These are phyloP conservation scores for Zygoascus hellenicus DNA, from an alignment of 1,139 yeast genomes.

Conservation along the genomic window DNA sequence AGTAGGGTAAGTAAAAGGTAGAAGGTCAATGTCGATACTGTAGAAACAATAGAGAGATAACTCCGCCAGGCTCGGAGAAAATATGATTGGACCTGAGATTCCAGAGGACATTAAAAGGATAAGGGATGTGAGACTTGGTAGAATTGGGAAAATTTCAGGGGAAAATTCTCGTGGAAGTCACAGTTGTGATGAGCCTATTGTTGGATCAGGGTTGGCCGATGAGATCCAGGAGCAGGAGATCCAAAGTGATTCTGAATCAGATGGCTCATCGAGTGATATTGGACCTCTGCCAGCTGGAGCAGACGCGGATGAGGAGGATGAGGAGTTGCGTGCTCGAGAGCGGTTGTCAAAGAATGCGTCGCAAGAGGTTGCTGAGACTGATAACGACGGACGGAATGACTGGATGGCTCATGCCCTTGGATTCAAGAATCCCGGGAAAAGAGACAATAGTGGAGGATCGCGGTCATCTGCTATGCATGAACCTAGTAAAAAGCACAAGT, in stretches of 20 bases:
- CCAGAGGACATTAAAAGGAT: constrained; percentile 14
- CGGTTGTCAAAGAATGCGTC: constrained; percentile 11
- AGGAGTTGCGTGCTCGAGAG: constrained; percentile 14
- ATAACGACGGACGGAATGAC: constrained; percentile 9
- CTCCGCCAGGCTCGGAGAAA: neutral
- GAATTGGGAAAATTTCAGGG: neutral
- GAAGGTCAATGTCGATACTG: neutral
- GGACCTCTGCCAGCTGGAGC: constrained; percentile 16
- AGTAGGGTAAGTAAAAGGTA: constrained; percentile 1
- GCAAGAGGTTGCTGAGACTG: neutral
- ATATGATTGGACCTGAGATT: constrained; percentile 16
- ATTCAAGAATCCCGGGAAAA: neutral
- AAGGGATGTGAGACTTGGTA: constrained; percentile 6
- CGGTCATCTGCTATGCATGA: no score
- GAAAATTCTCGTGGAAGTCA: neutral
- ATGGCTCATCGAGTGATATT: constrained; percentile 14
- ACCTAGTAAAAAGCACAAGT: neutral
- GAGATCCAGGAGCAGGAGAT: constrained; percentile 4
- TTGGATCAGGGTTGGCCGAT: neutral
- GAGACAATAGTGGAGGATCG: neutral
- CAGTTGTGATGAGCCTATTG: neutral
- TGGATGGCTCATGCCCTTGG: constrained; percentile 20
- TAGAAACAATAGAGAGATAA: neutral
- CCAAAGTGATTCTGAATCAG: constrained; percentile 1
- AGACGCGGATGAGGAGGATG: constrained; percentile 11